Evolutionary conservation across 2,329 filamentous ascomycete genomes (phyloP).

Genomic region (Diaporthe sp.): DNA sequence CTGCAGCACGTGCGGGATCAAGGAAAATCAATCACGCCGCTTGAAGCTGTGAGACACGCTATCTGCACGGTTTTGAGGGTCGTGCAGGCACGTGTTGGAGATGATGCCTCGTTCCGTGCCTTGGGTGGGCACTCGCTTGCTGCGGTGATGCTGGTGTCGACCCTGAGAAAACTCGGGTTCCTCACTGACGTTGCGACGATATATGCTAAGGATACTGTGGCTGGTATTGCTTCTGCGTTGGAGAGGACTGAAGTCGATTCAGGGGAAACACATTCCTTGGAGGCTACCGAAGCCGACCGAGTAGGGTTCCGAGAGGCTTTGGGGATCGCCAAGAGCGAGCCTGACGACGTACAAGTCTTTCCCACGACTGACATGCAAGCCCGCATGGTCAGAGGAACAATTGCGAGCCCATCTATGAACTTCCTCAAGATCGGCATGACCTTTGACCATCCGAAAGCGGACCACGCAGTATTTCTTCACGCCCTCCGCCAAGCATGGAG

Average conservation of each 20-base stretch:
- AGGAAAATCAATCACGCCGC: background rate
- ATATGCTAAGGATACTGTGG: background rate
- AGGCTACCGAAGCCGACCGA: background rate
- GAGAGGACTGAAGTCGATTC: background rate
- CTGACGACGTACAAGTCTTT: background rate
- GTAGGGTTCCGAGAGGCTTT: background rate
- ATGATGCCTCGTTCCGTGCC: background rate
- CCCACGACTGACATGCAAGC: background rate
- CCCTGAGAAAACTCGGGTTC: background rate
- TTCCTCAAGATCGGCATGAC: slow-evolving; percentile 7
- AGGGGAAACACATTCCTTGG: background rate
- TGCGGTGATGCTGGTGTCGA: slow-evolving; percentile 9
- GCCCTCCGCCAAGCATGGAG: background rate
- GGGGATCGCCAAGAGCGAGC: background rate
- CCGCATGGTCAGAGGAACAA: background rate
- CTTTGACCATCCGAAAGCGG: background rate
- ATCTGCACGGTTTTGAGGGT: background rate
- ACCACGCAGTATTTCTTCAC: background rate
- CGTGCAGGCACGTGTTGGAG: background rate
- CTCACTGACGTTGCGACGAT: background rate
- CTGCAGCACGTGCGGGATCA: slow-evolving; percentile 4
- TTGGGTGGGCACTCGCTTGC: slow-evolving; percentile 7
- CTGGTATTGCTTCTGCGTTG: background rate
- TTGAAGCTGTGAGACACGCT: background rate
- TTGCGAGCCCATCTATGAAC: background rate